Evolutionary conservation across 2,329 filamentous ascomycete genomes (phyloP).

Genomic region (Erysiphe pisi): DNA sequence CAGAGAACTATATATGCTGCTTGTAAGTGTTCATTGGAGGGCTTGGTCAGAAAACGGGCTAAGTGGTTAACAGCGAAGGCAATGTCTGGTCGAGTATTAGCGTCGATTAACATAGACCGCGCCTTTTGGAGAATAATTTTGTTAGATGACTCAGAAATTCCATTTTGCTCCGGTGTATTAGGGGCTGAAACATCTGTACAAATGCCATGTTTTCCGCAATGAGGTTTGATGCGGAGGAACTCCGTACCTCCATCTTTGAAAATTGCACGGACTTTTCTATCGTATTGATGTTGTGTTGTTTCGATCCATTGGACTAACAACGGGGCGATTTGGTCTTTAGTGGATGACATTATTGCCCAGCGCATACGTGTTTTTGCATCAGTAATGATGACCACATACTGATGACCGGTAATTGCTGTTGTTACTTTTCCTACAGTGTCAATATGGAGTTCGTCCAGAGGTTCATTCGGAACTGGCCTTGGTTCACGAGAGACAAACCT

Average conservation of each 20-base stretch:
- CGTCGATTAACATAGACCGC: neutral
- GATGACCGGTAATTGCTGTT: neutral
- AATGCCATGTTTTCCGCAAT: neutral
- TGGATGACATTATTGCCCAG: neutral
- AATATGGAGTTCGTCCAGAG: neutral
- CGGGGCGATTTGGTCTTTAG: neutral
- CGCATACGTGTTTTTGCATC: conserved; percentile 20
- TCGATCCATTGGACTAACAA: neutral
- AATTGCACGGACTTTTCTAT: neutral
- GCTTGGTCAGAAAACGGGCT: too few species aligned
- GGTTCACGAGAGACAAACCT: neutral
- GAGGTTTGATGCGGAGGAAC: neutral
- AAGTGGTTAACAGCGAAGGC: too few species aligned
- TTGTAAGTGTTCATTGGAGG: too few species aligned
- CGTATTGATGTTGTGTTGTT: neutral
- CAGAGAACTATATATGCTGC: too few species aligned
- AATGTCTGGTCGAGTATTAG: neutral
- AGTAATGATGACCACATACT: neutral
- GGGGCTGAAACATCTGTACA: neutral
- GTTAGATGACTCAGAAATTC: neutral
- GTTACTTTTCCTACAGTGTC: neutral
- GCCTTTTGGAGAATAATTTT: neutral
- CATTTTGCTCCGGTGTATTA: conserved; percentile 2
- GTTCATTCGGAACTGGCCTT: neutral
- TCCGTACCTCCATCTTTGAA: neutral